Evolutionary conservation across 495 filamentous ascomycete genomes (phyloP), one percentile per base, ranked within the genome.

Genomic region (Lepidopterella palustris): DNA sequence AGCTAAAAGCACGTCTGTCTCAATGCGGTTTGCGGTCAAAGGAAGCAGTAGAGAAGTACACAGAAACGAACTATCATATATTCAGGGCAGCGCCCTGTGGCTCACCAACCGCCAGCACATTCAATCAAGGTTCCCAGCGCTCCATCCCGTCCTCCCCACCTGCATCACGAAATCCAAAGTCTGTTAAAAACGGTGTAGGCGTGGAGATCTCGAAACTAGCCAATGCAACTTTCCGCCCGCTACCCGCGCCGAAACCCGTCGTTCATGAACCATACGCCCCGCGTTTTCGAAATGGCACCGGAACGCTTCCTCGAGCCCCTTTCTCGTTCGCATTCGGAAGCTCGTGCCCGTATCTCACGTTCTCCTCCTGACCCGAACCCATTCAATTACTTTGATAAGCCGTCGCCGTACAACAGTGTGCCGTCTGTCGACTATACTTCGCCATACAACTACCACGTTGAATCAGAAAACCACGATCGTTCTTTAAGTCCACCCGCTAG

Each of bases 231-330:
- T n/a, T 4, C 45, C 40, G 48, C 2, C 10, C 20, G 31, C 18
- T 42, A 48, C 15, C 52, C 58, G 26, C 32, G 60, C 48, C 52
- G 55, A 4, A 40, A 45, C 11, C 61, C 56, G 11, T 35, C 42
- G 8, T 68, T 68, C 53, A 53, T 68, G 21, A 68, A 68, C 49
- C 65, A 68, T 28, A 68, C 66, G 2, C 66, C 66, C 20, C 62
- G 63, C 27, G 50, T 25, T 27, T 65, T 62, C 27, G 62, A 68
- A 45, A 57, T 59, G 39, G 47, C 54, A 4, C 5, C 13, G 32
- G 9, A 32, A 47, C 5, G 4, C 13, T 2, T 29, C 48, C 31
- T 39, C 15, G 24, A 24, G 27, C 23, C 35, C 35, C 26, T 24
- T 24, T 50, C 47, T 27, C 47, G 23, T 18, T 42, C 35, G 35